Evolutionary conservation across 73 alveolate genomes (phyloP), one percentile per base, ranked within the genome.

Genomic region (Paramecium primaurelia): DNA sequence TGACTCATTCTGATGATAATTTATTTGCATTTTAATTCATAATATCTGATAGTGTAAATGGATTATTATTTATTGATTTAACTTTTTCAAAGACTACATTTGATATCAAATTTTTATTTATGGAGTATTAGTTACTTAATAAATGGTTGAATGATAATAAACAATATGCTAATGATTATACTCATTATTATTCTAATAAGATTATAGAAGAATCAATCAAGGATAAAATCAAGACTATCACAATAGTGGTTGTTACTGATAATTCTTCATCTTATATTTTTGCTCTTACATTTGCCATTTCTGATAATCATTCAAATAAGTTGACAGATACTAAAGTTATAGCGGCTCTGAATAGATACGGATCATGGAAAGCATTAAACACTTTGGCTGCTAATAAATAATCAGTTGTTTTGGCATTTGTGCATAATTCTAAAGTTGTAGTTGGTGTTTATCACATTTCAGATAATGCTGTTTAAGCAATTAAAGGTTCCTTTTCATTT

Each of bases 321-420:
- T 73, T 73, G 22, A 20, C 87, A 12, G n/a, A 38, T 16, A 38
- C 59, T 8, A n/a, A 40, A 73, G 59, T 73, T 20, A 36, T 37
- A 44, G 58, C 18, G 4, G 60, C 59, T 1, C 40, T 73, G 12
- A 80, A 80, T 80, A 80, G 91, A 45, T 80, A 80, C 18, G 91
- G 91, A 20, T 28, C 91, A 45, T 80, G 91, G 91, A 40, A n/a
- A 4, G 44, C 91, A 14, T 42, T 80, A 10, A 80, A 80, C 14
- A 20, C 49, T 10, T 47, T 80, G 49, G 44, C 75, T 10, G 73
- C 58, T 45, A 45, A 47, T 80, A 47, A 40, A 47, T 1, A 40
- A 9, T n/a, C 75, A n/a, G 45, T 80, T 36, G 77, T 42, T 28
- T 1, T 80, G 28, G 51, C 91, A 40, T 80, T 12, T 49, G 2